phyloP scores from a whole-genome alignment of 106 monocot species.

The Vanilla planifolia region DNA sequence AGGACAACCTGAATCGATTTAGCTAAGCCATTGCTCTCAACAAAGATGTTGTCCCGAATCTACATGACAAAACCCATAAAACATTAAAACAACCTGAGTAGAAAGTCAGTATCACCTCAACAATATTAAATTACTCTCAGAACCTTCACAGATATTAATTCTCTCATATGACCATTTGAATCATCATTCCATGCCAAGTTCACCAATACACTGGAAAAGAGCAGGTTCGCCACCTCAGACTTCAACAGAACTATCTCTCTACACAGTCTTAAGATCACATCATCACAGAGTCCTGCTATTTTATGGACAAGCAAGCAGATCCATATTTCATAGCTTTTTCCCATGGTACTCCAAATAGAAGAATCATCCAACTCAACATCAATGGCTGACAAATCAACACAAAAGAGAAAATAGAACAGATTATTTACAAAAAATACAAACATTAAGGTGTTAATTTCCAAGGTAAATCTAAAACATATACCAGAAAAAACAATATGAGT shows the following conservation, averaged over 20 bases:
- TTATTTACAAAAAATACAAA: too few species aligned
- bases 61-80: conserved; percentile 23
- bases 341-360: conserved; percentile 61
- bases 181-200: conserved; percentile 47
- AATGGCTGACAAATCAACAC: too few species aligned
- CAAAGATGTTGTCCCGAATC: conserved; percentile 70
- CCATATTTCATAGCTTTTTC: conserved; percentile 65
- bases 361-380: conserved; percentile 26
- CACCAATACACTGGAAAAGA: conserved; percentile 66
- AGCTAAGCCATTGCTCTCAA: conserved; percentile 40
- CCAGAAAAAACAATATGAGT: too few species aligned
- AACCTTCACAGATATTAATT: conserved; percentile 73
- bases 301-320: conserved; percentile 71
- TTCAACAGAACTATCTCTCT: conserved; percentile 63
- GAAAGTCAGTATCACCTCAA: neutral
- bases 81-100: neutral
- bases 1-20: conserved; percentile 71
- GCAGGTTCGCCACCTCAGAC: conserved; percentile 73
- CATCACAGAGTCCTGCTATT: conserved; percentile 52
- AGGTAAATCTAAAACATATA: too few species aligned
- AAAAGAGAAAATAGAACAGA: too few species aligned
- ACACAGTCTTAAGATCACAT: conserved; percentile 76
- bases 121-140: neutral
- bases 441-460: too few species aligned
- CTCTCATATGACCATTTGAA: conserved; percentile 31